Base-by-base conservation (phyloP, 192 early-diverging fungal genomes). In the Spizellomyces sp. region DNA sequence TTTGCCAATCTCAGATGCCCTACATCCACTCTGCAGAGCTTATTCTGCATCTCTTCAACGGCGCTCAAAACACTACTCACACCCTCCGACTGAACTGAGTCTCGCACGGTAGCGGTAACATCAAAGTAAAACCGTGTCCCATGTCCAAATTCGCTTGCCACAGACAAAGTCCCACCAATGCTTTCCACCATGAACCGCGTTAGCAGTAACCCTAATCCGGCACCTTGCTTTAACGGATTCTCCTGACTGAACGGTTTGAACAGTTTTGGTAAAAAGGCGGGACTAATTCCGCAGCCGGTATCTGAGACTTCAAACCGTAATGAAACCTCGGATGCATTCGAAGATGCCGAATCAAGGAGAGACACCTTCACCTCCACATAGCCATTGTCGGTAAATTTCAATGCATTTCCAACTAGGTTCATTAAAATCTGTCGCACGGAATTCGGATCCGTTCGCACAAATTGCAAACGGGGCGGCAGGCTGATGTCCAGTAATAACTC, bases 381-480 rank as follows among this genome's bases (percentile, higher is more conserved):
- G 3, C 84, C 84, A 8, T 75, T 67, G 12, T 74, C 73, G 8
- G 84, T 86, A 43, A 86, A 86, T 58, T 84, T 86, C 52, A 86
- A 66, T 8, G 81, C 76, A 60, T 86, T 86, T 15, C 80, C 80
- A 19, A 77, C 66, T 62, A 70, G 62, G 69, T 83, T 73, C 62
- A 79, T 17, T 58, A 83, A 8, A 45, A 77, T 65, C 79, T 77
- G 69, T 62, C 79, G 58, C 48, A 83, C 9, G 45, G 58, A 54
- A 52, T 75, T 76, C 75, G 75, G 45, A 68, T 75, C 62, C 70
- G 74, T 44, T 66, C 55, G 41, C 10, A 74, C 64, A 22, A 27
- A 67, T 5, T 41, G 59, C 27, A n/a, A 19, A 50, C 12, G 17
- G 12, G 46, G 46, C 58, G 64, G 58, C 1, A 74, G 56, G 5